A percentile compares a stretch with the other conserved stretches of the same genome.
Evolutionary conservation across 164 flowering plant genomes (phyloP).

Genomic region (Macadamia tetraphylla): DNA sequence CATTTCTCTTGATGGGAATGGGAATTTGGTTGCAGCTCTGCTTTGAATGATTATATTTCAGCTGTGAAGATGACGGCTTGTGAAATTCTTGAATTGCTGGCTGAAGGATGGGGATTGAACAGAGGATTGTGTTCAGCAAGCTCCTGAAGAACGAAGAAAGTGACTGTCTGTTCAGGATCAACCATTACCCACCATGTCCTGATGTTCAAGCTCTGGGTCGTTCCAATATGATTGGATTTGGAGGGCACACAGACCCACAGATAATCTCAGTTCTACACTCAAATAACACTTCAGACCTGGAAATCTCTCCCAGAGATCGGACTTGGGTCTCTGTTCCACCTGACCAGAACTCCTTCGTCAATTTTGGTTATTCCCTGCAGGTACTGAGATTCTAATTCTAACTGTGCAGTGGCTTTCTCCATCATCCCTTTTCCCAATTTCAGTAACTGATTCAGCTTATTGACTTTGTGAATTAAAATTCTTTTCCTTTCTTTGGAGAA

Average conservation of each 20-base stretch:
- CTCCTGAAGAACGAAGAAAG: constrained; percentile 56
- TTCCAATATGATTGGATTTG: constrained; percentile 64
- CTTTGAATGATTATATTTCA: constrained; percentile 40
- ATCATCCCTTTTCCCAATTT: neutral
- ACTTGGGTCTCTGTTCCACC: constrained; percentile 87
- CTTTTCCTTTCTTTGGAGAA: too few relatives aligned
- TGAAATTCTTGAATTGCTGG: constrained; percentile 54
- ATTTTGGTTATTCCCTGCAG: constrained; percentile 88
- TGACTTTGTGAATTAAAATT: neutral
- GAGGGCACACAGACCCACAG: constrained; percentile 99
- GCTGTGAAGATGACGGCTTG: constrained; percentile 47
- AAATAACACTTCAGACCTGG: constrained; percentile 70
- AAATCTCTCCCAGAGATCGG: constrained; percentile 70
- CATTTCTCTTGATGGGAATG: neutral
- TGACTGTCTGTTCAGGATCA: constrained; percentile 75
- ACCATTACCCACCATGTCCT: constrained; percentile 82
- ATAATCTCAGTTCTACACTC: constrained; percentile 75
- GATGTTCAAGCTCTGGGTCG: constrained; percentile 37
- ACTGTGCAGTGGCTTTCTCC: neutral
- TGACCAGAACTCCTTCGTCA: constrained; percentile 70
- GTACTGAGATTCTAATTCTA: constrained; percentile 23
- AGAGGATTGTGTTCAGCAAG: constrained; percentile 47
- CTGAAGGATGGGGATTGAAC: constrained; percentile 53
- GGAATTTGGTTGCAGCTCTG: constrained; percentile 27
- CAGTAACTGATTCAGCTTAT: neutral